phyloP scores from a whole-genome alignment of 2,329 filamentous ascomycete species.

The Plenodomus biglobosus region DNA sequence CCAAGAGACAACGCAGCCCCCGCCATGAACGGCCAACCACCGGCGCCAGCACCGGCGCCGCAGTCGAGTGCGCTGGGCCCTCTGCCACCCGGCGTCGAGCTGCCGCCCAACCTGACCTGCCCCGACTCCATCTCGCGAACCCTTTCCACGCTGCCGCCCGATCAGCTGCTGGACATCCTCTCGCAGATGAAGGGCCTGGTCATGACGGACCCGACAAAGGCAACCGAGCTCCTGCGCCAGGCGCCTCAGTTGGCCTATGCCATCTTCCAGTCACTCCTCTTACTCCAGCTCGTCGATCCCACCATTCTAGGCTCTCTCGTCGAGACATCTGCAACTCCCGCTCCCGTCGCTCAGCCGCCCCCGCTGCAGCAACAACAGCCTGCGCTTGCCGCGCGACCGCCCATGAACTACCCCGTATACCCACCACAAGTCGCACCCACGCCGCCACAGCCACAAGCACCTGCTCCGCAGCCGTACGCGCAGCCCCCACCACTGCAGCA shows the following conservation, averaged over 20 bases:
- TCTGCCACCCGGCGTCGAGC: conserved; percentile 80
- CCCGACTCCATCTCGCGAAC: conserved; percentile 92
- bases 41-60: conserved; percentile 37
- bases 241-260: conserved; percentile 93
- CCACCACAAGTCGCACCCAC: conserved; percentile 54
- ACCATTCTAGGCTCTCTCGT: conserved; percentile 80
- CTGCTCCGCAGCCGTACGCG: conserved; percentile 46
- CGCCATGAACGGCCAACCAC: conserved; percentile 47
- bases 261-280: conserved; percentile 88
- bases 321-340: conserved; percentile 52
- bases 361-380: conserved; percentile 39
- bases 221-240: conserved; percentile 81
- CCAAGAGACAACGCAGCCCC: conserved; percentile 48
- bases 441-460: conserved; percentile 51
- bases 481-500: conserved; percentile 42
- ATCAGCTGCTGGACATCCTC: conserved; percentile 89
- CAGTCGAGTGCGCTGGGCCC: conserved; percentile 67
- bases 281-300: conserved; percentile 90
- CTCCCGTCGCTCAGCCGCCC: conserved; percentile 43
- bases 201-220: conserved; percentile 77
- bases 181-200: conserved; percentile 91
- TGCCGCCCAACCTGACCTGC: conserved; percentile 79
- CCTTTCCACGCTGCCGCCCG: conserved; percentile 79
- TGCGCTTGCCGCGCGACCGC: conserved; percentile 34
- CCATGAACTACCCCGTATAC: conserved; percentile 38